phyloP scores from a whole-genome alignment of 768 basidiomycete species.

The Tremella yokohamensis region DNA sequence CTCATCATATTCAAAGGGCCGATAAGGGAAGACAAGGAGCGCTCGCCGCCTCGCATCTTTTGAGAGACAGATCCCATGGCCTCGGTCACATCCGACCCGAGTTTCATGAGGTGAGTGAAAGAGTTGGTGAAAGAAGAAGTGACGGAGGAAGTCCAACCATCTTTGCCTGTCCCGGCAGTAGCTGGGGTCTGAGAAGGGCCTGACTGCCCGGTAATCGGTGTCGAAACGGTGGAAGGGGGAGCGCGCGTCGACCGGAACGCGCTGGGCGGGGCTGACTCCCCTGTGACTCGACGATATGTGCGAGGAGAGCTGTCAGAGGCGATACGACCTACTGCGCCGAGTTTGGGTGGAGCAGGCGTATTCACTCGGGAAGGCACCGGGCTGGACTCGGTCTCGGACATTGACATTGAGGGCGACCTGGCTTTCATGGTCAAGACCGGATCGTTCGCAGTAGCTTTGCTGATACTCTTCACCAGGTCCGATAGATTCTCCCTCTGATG shows the following conservation, averaged over 20 bases:
- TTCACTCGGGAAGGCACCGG: not conserved
- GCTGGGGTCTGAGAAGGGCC: not conserved
- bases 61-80: conserved; percentile 25
- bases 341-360: not conserved
- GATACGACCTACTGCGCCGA: not conserved
- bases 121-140: conserved; percentile 37
- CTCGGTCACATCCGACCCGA: conserved; percentile 31
- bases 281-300: not conserved
- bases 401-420: conserved; percentile 4
- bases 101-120: conserved; percentile 38
- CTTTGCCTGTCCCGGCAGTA: conserved; percentile 7
- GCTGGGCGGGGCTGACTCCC: conserved; percentile 17
- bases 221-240: not conserved
- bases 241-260: conserved; percentile 4
- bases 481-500: conserved; percentile 20
- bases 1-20: conserved; percentile 24
- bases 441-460: conserved; percentile 34
- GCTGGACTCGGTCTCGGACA: conserved; percentile 4
- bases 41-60: conserved; percentile 22
- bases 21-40: conserved; percentile 34
- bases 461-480: conserved; percentile 37
- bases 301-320: conserved; percentile 1
- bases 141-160: conserved; percentile 34
- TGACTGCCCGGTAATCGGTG: conserved; percentile 1
- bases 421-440: conserved; percentile 14